Evolutionary conservation across 2,329 filamentous ascomycete species (phyloP), one percentile per base, ranked within the genome.

Genomic region (Pseudogymnoascus sp.): DNA sequence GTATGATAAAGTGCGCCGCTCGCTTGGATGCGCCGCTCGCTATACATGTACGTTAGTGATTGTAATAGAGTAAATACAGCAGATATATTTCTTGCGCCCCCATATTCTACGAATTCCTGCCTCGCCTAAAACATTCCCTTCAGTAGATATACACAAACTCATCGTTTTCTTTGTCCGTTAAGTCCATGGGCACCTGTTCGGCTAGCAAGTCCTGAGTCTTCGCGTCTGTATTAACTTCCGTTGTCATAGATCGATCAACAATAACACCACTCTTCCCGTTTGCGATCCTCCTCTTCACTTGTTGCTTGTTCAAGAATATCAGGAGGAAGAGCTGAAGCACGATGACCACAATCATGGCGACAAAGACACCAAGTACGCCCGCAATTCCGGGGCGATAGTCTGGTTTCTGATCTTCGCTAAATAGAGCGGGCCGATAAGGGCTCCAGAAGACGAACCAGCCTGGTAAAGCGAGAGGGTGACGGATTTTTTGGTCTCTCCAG

Each of bases 351-450:
- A 79, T 75, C 57, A 87, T 70, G 0, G 79, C 78, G 5, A 78
- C 71, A 62, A 81, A 82, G 10, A 83, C 77, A 3, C 72, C 81
- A 59, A 84, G 71, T 0, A 82, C 82, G 10, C 77, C 76, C 0
- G 76, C 75, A 4, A 88, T 71, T 2, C 83, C 84, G 0, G 79
- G 79, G 3, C 74, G 75, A 64, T 88, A 88, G 5, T 71, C 68
- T 0, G 85, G 85, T 0, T 81, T 80, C 60, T 86, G 81, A 6
- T 74, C 73, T 9, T 76, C 72, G 63, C 74, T 77, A 72, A 88
- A 88, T 0, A 88, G 74, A 87, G 70, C 0, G 84, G 85, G 0
- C 84, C 86, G 66, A 88, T 76, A 60, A 89, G 86, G 67, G 88
- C 87, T 2, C 85, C 85, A 0, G 79, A 77, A 0, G 82, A 79